A percentile compares a stretch with the other conserved stretches of the same genome.
phyloP scores from a whole-genome alignment of 495 filamentous ascomycete species.

The Hypomontagnella submonticulosa region DNA sequence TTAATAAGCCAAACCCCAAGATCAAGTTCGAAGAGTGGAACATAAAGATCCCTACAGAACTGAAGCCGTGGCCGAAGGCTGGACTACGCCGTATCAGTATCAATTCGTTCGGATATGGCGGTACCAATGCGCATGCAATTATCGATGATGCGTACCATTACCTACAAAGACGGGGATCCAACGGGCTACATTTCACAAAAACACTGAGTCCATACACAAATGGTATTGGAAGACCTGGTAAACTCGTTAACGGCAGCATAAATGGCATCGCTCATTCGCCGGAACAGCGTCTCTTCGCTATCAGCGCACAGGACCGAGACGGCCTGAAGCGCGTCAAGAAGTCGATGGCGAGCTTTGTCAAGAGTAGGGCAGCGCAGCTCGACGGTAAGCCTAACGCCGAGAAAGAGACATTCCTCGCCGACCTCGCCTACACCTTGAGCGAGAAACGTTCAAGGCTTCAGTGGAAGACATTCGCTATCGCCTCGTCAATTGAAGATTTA shows the following conservation, averaged over 20 bases:
- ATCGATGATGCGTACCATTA: slow-evolving; percentile 18
- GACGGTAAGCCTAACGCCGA: not conserved
- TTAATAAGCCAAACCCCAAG: slow-evolving; percentile 54
- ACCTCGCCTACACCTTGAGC: not conserved
- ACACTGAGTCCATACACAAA: too few species aligned
- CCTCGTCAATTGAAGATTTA: not conserved
- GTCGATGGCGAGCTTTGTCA: too few species aligned
- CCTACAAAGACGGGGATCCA: not conserved
- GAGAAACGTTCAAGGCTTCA: not conserved
- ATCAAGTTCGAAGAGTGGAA: slow-evolving; percentile 26
- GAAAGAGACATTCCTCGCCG: not conserved
- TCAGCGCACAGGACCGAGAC: too few species aligned
- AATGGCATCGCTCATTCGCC: not conserved
- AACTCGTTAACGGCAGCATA: not conserved
- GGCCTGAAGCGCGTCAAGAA: too few species aligned
- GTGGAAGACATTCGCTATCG: not conserved
- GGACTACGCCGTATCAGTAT: not conserved
- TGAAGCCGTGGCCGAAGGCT: not conserved
- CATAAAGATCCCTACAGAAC: not conserved
- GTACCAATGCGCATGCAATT: slow-evolving; percentile 8
- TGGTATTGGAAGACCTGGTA: not conserved
- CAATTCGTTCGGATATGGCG: slow-evolving; percentile 23
- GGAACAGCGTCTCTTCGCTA: too few species aligned
- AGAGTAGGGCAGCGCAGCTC: not conserved
- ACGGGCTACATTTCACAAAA: not conserved